phyloP scores from a whole-genome alignment of 2,329 filamentous ascomycete species.

The Trichoderma sp. region DNA sequence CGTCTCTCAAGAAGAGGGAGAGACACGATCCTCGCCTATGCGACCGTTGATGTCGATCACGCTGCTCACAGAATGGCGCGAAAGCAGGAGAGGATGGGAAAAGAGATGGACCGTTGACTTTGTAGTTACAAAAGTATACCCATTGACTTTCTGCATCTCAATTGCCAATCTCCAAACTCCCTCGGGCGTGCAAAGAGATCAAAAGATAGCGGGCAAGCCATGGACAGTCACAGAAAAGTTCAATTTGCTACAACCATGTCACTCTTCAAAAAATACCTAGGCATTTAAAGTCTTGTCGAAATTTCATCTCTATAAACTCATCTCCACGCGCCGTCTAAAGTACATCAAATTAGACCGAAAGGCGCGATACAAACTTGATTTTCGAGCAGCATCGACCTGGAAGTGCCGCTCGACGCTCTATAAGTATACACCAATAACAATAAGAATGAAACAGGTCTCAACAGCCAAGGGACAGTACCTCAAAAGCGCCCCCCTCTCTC shows the following conservation, averaged over 20 bases:
- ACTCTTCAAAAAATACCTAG: background rate
- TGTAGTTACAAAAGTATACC: slow-evolving; percentile 14
- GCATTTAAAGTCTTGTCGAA: slow-evolving; percentile 33
- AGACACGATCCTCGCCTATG: slow-evolving; percentile 4
- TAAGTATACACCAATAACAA: slow-evolving; percentile 41
- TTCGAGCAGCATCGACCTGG: slow-evolving; percentile 40
- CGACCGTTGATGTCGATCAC: too few relatives aligned
- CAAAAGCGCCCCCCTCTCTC: slow-evolving; percentile 11
- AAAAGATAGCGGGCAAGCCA: too few relatives aligned
- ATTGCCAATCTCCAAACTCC: background rate
- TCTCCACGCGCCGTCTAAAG: slow-evolving; percentile 44
- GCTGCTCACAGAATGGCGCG: slow-evolving; percentile 21
- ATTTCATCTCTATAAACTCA: slow-evolving; percentile 44
- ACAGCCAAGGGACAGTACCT: slow-evolving; percentile 36
- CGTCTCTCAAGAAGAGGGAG: background rate
- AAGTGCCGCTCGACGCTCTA: slow-evolving; percentile 44
- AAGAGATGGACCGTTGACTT: slow-evolving; percentile 18
- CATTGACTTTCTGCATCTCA: slow-evolving; percentile 20
- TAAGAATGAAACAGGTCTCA: slow-evolving; percentile 32
- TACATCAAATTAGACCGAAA: slow-evolving; percentile 46
- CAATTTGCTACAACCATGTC: background rate
- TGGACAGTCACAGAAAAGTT: background rate
- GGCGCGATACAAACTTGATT: slow-evolving; percentile 40
- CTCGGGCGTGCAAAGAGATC: background rate
- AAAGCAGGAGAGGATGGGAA: background rate